Base-by-base conservation (phyloP, 495 filamentous ascomycete genomes). In the Penicillium argentinense region DNA sequence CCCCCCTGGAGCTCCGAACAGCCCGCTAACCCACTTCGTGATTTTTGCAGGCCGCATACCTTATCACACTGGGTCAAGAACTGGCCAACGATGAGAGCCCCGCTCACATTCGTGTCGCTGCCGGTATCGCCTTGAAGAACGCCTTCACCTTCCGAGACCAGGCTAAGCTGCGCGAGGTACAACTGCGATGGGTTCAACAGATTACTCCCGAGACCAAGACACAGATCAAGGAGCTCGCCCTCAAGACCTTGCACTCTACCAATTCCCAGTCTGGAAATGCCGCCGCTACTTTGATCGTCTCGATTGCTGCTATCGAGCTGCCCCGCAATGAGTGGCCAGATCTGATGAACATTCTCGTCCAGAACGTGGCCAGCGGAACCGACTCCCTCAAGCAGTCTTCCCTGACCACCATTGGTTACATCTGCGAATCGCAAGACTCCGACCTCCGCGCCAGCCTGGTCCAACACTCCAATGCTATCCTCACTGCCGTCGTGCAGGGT, bases 41-140 rank as follows among this genome's bases (percentile, higher is more conserved):
- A 53, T 23, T 55, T 58, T 30, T 22, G 24, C 53, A 98, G 93
- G 82, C 92, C 47, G 78, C 81, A 69, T 98, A 98, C 72, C 82
- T 98, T 47, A 77, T 83, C 51, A 93, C 91, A 45, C 86, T 98
- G 55, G 89, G 88, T 40, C 83, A 88, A 71, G 89, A 93, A 66
- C 83, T 98, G 53, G 91, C 91, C 56, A 96, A 96, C 72, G 95
- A 97, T 54, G 78, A 80, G 45, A 82, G 86, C 54, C 79, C 88
- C 50, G 73, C 87, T 33, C 85, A 87, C 67, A 89, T 96, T 57
- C 84, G 93, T 77, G 83, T 85, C 43, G 91, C 93, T 45, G 93
- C 93, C 46, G 93, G 90, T 86, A 82, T 98, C 56, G 91, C 92
- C 37, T 71, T 98, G 59, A 98, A 98, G 75, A 98, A 98, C 75